These are phyloP conservation scores for Microbotryum intermedium DNA, from an alignment of 1,284 basidiomycete species.

Conservation along the genomic window DNA sequence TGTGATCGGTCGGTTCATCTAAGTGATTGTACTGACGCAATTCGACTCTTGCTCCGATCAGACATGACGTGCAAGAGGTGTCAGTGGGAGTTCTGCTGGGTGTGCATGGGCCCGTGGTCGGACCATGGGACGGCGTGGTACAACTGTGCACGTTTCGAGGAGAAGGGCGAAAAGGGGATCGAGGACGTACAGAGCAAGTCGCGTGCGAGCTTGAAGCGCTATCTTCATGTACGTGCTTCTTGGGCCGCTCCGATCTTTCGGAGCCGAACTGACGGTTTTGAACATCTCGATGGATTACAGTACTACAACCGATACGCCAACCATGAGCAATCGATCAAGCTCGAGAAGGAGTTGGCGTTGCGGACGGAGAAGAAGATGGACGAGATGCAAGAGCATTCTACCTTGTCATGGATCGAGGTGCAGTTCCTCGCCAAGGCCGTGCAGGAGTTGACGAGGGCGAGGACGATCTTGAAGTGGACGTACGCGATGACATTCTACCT, in stretches of 20 bases:
- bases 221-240: constrained; percentile 69
- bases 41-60: too few relatives aligned
- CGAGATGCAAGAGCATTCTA: constrained; percentile 88
- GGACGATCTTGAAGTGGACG: constrained; percentile 97
- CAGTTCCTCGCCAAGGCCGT: constrained; percentile 98
- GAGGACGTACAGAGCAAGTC: constrained; percentile 74
- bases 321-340: constrained; percentile 94
- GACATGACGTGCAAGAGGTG: constrained; percentile 99
- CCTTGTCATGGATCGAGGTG: constrained; percentile 95
- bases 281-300: constrained; percentile 43
- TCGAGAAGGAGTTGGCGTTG: constrained; percentile 81
- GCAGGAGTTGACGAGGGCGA: constrained; percentile 61
- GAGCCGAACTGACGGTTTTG: too few relatives aligned
- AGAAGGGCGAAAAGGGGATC: constrained; percentile 65
- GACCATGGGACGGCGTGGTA: constrained; percentile 97
- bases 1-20: too few relatives aligned
- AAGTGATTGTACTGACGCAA: too few relatives aligned
- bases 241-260: too few relatives aligned
- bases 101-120: constrained; percentile 76
- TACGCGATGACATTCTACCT: constrained; percentile 99
- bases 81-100: constrained; percentile 69
- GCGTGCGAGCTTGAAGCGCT: constrained; percentile 82
- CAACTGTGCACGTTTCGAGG: constrained; percentile 94
- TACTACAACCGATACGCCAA: constrained; percentile 98
- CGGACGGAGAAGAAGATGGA: constrained; percentile 99